Evolutionary conservation across 768 basidiomycete genomes (phyloP), one percentile per base, ranked within the genome.

Genomic region (Tylopilus rubrobrunneus): DNA sequence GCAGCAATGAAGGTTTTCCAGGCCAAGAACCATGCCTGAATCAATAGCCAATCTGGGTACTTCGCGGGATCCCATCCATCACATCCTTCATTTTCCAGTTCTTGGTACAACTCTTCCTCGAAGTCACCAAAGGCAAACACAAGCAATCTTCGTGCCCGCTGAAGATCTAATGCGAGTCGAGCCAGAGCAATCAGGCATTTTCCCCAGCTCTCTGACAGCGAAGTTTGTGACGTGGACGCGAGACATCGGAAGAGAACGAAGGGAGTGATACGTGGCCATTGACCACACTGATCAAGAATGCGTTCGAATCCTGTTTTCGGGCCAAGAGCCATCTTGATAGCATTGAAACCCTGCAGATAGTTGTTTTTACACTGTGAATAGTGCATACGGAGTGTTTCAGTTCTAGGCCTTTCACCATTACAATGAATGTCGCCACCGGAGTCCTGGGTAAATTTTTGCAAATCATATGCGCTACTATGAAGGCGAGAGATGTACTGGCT

Each of bases 241-340:
- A 76, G 53, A 17, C 51, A 56, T 25, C 51, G 45, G 11, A 76
- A 58, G 9, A 77, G 62, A 17, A 59, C 27, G 15, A 17, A 37
- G 5, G 36, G 36, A 7, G 72, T 71, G 7, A 73, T 45, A 9
- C 68, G 65, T 5, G 76, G 76, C 75, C 76, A 77, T 49, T 70
- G 62, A 23, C 66, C 65, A 0, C 65, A 57, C n/a, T 27, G 34
- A 27, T 45, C 25, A 5, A 69, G 21, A 4, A 61, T 49, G 1
- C 37, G 28, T 41, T 71, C 67, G 1, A 50, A 43, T 2, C 19
- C 12, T 12, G 37, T 61, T 1, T n/a, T 31, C 0, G 68, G 61
- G 53, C 19, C 63, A 45, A 62, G 54, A 28, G 3, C 2, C 1
- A 43, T 6, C 25, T 21, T 29, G 29, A 67, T 19, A 5, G 4